Evolutionary conservation across 225 moss, liverwort and hornwort genomes (phyloP).

Genomic region (Pseudisothecium myosuroides): DNA sequence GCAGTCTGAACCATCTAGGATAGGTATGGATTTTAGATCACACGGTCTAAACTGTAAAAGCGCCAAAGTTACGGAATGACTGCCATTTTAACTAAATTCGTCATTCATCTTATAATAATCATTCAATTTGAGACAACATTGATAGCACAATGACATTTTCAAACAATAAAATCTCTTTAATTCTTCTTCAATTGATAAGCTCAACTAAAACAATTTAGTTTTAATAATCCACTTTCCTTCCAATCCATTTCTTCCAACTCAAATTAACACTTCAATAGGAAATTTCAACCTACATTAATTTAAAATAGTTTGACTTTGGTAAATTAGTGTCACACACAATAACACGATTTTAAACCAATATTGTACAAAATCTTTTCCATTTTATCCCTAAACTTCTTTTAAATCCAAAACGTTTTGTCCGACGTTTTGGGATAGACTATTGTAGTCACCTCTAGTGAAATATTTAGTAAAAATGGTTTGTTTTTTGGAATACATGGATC

Average conservation of each 20-base stretch:
- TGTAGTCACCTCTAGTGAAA: no score
- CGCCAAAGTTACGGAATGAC: no score
- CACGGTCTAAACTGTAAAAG: no score
- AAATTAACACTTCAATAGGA: not conserved
- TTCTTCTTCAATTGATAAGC: not conserved
- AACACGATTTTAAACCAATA: rapidly evolving
- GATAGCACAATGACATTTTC: not conserved
- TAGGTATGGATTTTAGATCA: no score
- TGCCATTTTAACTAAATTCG: no score
- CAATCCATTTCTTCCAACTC: not conserved
- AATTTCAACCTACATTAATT: rapidly evolving
- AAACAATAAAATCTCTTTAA: not conserved
- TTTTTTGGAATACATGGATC: no score
- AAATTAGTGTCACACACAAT: not conserved
- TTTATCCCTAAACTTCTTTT: not conserved
- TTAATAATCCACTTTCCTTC: not conserved
- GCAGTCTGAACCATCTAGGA: no score
- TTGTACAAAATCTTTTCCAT: rapidly evolving
- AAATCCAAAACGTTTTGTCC: rapidly evolving
- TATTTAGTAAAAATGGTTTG: no score
- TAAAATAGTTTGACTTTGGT: not conserved
- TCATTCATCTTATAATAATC: not conserved
- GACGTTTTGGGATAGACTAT: rapidly evolving
- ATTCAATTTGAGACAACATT: not conserved
- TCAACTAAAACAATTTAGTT: not conserved